Conservation (phyloP, 371 early-diverging fungal species). For the Mortierella sp. region DNA sequence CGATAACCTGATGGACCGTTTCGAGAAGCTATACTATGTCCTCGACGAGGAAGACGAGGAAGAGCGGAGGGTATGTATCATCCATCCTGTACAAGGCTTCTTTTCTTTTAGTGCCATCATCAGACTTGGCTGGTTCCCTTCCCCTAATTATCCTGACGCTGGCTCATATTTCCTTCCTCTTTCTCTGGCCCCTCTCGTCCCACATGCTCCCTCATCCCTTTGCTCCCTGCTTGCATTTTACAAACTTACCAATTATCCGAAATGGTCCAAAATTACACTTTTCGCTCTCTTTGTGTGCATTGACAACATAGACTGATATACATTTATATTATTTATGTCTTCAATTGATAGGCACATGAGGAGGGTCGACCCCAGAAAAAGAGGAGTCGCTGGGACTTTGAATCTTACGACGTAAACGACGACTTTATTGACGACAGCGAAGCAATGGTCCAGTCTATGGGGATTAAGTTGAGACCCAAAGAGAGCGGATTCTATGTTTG, state of each 20-base stretch:
- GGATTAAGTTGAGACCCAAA: conserved; percentile 55
- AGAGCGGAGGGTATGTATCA: conserved; percentile 1
- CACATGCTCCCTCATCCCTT: not conserved
- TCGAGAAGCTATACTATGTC: conserved; percentile 15
- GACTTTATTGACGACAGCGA: conserved; percentile 70
- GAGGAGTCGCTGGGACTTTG: conserved; percentile 52
- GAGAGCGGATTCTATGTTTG: conserved; percentile 64
- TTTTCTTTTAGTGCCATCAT: not conserved
- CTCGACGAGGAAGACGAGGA: conserved; percentile 8
- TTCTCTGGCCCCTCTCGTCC: not conserved
- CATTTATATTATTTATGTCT: not conserved
- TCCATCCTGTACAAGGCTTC: not conserved
- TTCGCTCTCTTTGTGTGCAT: not conserved
- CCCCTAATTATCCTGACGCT: too few species aligned
- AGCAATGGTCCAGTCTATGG: conserved; percentile 63
- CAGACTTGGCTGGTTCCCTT: not conserved
- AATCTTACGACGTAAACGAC: conserved; percentile 64
- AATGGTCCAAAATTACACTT: not conserved
- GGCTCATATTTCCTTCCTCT: not conserved
- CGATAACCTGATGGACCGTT: conserved; percentile 43
- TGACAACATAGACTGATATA: not conserved
- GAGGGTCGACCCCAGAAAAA: conserved; percentile 24
- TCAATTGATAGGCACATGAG: conserved; percentile 15
- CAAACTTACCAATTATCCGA: not conserved
- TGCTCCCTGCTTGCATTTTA: not conserved